Evolutionary conservation across 73 alveolate genomes (phyloP).

Genomic region (Breviolum minutum): DNA sequence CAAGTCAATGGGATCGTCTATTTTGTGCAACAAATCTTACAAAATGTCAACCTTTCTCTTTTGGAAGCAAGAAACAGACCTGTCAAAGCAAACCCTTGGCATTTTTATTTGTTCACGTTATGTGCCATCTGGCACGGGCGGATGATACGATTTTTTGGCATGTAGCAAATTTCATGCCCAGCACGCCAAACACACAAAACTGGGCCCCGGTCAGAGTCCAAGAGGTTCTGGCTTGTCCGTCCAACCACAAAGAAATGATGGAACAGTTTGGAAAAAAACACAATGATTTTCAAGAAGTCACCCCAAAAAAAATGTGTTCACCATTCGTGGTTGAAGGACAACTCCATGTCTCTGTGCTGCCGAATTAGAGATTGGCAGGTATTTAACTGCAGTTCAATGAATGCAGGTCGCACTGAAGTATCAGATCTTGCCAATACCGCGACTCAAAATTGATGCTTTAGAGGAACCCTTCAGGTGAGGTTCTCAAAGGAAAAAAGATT

Average conservation of each 20-base stretch:
- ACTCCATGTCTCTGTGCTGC: constrained; percentile 54
- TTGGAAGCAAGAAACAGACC: not conserved
- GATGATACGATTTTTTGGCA: not conserved
- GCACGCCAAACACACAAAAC: not conserved
- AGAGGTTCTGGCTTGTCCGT: constrained; percentile 11
- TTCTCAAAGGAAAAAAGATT: not conserved
- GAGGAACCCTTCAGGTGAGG: not conserved
- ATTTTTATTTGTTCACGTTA: too few relatives aligned
- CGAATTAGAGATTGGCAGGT: constrained; percentile 1
- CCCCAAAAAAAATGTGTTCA: not conserved
- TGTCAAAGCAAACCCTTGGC: too few relatives aligned
- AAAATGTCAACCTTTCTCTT: too few relatives aligned
- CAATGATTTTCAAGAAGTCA: not conserved
- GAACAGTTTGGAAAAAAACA: not conserved
- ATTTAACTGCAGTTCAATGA: not conserved
- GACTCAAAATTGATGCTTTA: not conserved
- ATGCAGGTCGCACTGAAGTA: not conserved
- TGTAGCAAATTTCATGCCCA: not conserved
- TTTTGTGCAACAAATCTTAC: too few relatives aligned
- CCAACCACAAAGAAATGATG: not conserved
- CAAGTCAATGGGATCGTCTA: too few relatives aligned
- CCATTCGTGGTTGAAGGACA: not conserved
- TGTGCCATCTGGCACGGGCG: too few relatives aligned
- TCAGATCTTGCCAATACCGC: constrained; percentile 36
- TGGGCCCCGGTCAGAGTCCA: not conserved